Conservation (phyloP, 768 basidiomycete species). For the Tephrocybe sp. region DNA sequence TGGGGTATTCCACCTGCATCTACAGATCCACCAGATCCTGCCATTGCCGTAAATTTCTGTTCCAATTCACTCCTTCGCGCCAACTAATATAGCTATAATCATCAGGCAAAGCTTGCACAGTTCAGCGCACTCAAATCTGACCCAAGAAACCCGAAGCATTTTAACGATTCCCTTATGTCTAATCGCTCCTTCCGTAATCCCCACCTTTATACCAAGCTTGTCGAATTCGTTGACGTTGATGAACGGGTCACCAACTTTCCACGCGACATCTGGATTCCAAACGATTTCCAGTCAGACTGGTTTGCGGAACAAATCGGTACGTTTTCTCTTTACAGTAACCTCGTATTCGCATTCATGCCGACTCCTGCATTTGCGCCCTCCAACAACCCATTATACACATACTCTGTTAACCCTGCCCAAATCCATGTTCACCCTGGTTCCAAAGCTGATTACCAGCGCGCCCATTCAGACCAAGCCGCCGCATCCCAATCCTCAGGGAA, state of each 20-base stretch:
- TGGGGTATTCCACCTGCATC: slow-evolving; percentile 76
- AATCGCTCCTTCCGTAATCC: slow-evolving; percentile 95
- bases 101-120: slow-evolving; percentile 74
- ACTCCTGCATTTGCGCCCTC: slow-evolving; percentile 1
- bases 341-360: slow-evolving; percentile 24
- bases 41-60: slow-evolving; percentile 65
- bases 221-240: slow-evolving; percentile 91
- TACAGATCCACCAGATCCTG: slow-evolving; percentile 54
- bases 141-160: slow-evolving; percentile 69
- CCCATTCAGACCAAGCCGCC: slow-evolving; percentile 58
- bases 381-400: background rate
- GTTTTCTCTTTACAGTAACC: slow-evolving; percentile 25
- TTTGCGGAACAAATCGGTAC: slow-evolving; percentile 77
- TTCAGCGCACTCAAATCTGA: slow-evolving; percentile 74
- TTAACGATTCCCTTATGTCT: slow-evolving; percentile 93
- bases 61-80: no score
- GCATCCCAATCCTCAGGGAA: slow-evolving; percentile 51
- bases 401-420: background rate
- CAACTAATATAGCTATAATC: background rate
- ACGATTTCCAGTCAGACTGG: slow-evolving; percentile 64
- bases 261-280: slow-evolving; percentile 67
- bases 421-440: slow-evolving; percentile 8
- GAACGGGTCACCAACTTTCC: slow-evolving; percentile 87
- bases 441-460: slow-evolving; percentile 62
- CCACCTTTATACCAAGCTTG: slow-evolving; percentile 91